Base-by-base conservation (phyloP, 2,329 filamentous ascomycete genomes). In the Colletotrichum spinosum region DNA sequence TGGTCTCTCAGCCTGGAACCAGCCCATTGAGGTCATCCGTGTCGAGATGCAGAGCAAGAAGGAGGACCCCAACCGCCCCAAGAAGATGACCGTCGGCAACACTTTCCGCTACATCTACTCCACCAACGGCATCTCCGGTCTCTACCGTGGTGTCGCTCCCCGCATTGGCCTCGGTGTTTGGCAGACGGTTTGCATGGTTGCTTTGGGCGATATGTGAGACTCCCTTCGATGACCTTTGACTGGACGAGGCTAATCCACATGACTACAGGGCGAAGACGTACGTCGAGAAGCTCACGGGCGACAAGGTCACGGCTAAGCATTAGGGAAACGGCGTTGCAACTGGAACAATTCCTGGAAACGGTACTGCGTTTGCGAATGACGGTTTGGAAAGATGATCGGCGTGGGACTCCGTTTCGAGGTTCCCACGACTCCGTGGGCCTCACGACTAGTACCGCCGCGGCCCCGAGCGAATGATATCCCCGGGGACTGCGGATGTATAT, bases 21-120 rank as follows among this genome's bases (percentile, higher is more conserved):
- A 99, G 87, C 96, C 96, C 69, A 99, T 99, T 78, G 96, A 99
- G 88, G 96, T 99, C 78, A 97, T 99, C 78, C 93, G 96, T 70
- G 95, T 99, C 68, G 96, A 99, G 88, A 97, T 99, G 93, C 96
- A 99, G 89, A 97, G 93, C 84, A 98, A 97, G 90, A 97, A 91
- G 74, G 93, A 92, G 73, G 96, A 99, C 78, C 94, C 96, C 67
- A 98, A 98, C 86, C 92, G 96, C 56, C 96, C 96, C 73, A 97
- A 97, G 90, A 99, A 99, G 85, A 91, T 99, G 92, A 98, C 94
- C 55, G 96, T 99, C 69, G 92, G 90, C 72, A 97, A 94, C 81
- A 90, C 89, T 61, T 86, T 88, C 79, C 84, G 78, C 73, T 99
- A 99, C 83, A 98, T 99, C 79, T 98, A 98, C 84, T 77, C 86